Evolutionary conservation across 129 eudicot species (phyloP), one percentile per base, ranked within the genome.

Genomic region (Arctium lappa): DNA sequence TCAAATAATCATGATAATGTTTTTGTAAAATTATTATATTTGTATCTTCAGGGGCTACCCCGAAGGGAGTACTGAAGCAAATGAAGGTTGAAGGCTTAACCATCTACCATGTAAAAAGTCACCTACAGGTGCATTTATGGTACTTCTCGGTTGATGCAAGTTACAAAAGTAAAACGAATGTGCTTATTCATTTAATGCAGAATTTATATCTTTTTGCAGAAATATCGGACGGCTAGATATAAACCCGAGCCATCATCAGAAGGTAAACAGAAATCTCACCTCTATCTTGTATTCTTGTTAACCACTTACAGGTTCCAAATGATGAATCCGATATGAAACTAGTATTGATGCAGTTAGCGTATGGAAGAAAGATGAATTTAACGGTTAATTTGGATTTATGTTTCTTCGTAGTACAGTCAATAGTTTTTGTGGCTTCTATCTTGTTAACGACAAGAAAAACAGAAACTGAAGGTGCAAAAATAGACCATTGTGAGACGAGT

Each of bases 221-320:
- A 95, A 79, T 95, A 95, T 88, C 90, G 99, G 73, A 93, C 99
- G 34, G 99, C 99, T 81, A 93, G 99, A 91, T 93, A 93, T 82
- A 91, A 85, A 90, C 99, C 99, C 30, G 99, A 95, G 69, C 78
- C 90, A 6, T 82, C 86, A 12, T 78, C 87, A 83, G 97, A 95
- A 91, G 99, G 97, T 92, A 84, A 36, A 65, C 30, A 77, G 29
- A 13, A 69, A 27, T 84, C 22, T 0, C 10, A 6, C 73, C n/a
- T 69, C 8, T 27, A 38, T 78, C 36, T 42, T 22, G 27, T 22
- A 22, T 22, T 22, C 27, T 22, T 42, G 50, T 42, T 42, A 42
- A 42, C 66, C 27, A 56, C 27, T 3, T 56, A 16, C 16, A 56
- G 7, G 66, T 16, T 56, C 66, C 18, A 15, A n/a, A 56, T 12